Evolutionary conservation across 495 filamentous ascomycete genomes (phyloP).

Genomic region (Immersiella caudata): DNA sequence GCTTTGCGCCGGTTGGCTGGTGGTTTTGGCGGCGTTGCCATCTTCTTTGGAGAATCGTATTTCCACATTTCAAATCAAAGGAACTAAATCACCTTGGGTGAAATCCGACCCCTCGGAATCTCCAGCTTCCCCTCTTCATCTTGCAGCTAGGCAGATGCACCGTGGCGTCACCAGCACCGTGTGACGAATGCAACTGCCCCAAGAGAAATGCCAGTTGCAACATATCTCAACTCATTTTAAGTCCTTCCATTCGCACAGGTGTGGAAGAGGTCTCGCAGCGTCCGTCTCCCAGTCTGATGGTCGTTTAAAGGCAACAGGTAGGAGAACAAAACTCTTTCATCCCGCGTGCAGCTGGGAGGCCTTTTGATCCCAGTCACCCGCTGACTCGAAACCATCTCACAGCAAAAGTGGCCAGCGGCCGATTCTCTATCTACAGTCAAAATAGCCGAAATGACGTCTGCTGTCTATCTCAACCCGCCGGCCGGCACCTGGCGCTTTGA

Average conservation of each 20-base stretch:
- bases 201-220: no score
- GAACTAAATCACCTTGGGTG: background rate
- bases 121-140: background rate
- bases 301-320: no score
- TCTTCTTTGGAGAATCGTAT: background rate
- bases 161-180: background rate
- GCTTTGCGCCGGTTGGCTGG: no score
- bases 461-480: constrained; percentile 11
- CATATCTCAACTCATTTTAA: no score
- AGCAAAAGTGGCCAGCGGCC: background rate
- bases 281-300: no score
- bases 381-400: background rate
- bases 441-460: background rate
- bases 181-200: background rate
- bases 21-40: background rate
- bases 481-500: constrained; percentile 13
- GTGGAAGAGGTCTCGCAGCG: no score
- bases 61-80: background rate
- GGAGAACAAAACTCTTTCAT: no score
- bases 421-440: background rate
- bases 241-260: no score
- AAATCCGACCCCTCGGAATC: background rate
- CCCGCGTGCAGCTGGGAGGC: no score
- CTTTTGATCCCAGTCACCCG: background rate
- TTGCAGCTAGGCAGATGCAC: background rate